Evolutionary conservation across 139 green algal genomes (phyloP).

Genomic region (Diplosphaera chodatii): DNA sequence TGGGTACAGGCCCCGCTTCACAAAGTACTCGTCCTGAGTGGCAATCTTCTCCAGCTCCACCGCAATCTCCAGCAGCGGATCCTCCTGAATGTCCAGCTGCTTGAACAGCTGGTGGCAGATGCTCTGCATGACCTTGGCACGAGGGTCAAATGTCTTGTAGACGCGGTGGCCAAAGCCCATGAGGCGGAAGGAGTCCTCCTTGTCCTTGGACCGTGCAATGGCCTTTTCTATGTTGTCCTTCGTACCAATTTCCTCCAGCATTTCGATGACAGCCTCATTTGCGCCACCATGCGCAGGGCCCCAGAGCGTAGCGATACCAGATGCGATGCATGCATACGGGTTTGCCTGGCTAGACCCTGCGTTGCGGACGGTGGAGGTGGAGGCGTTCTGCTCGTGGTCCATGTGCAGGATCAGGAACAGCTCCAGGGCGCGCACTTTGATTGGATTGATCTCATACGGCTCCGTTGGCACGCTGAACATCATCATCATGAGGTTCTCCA

Average conservation of each 20-base stretch:
- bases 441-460: slow-evolving; percentile 38
- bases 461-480: slow-evolving; percentile 35
- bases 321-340: slow-evolving; percentile 65
- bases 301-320: slow-evolving; percentile 61
- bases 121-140: slow-evolving; percentile 51
- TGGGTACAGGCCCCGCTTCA: slow-evolving; percentile 56
- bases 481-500: slow-evolving; percentile 57
- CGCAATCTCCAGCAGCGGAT: slow-evolving; percentile 62
- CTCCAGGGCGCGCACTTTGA: slow-evolving; percentile 44
- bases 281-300: slow-evolving; percentile 52
- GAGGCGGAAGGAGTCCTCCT: slow-evolving; percentile 53
- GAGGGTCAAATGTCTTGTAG: slow-evolving; percentile 67
- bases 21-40: slow-evolving; percentile 65
- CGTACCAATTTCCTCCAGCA: slow-evolving; percentile 43
- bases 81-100: slow-evolving; percentile 32
- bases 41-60: slow-evolving; percentile 62
- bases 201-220: slow-evolving; percentile 53
- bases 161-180: slow-evolving; percentile 73
- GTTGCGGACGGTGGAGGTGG: slow-evolving; percentile 53
- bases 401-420: slow-evolving; percentile 65
- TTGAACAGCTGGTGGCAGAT: slow-evolving; percentile 47
- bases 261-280: slow-evolving; percentile 7
- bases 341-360: slow-evolving; percentile 63
- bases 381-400: slow-evolving; percentile 70
- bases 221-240: slow-evolving; percentile 29